Base-by-base conservation (phyloP, 768 basidiomycete genomes). In the Thelephora aurantiotincta region DNA sequence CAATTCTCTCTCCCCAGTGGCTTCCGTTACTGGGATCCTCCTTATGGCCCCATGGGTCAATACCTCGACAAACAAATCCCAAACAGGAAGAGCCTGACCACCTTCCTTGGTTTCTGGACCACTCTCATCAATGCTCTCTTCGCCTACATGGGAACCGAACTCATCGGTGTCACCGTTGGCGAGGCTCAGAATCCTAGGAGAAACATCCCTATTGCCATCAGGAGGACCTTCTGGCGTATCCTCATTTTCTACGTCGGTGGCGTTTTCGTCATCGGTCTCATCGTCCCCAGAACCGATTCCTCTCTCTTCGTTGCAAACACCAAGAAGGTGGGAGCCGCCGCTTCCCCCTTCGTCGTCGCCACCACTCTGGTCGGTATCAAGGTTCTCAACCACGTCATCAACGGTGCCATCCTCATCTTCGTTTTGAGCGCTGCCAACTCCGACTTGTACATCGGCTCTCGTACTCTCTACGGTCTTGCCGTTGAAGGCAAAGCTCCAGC, bases 71-170 rank as follows among this genome's bases (percentile, higher is more conserved):
- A 42, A 55, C 52, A 35, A 64, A 73, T 18, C 54, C 75, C 76
- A 20, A 69, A 75, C 53, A 64, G 74, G 50, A 61, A 66, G 4
- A 62, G 64, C 44, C 56, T 76, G 14, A 64, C 74, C 1, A 73
- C 72, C 50, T 82, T 83, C 68, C 67, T 79, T 18, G 81, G 79
- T 11, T 81, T 87, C 58, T 86, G 81, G 75, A 68, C 74, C 13
- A 78, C 79, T 3, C 62, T 85, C 41, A 79, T 75, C 43, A 86
- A 80, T 51, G 82, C 79, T 20, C 66, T 82, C 3, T 86, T 87
- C 62, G 78, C 82, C 12, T 80, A 74, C 58, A 75, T 79, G 49
- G 80, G 82, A 26, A 89, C 83, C 16, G 84, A 89, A 60, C 68
- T 85, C 14, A 77, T 89, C 50, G 83, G 83, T 57, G 76, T 84